phyloP scores from a whole-genome alignment of 441 rosid species.

The Croton laevigatus region DNA sequence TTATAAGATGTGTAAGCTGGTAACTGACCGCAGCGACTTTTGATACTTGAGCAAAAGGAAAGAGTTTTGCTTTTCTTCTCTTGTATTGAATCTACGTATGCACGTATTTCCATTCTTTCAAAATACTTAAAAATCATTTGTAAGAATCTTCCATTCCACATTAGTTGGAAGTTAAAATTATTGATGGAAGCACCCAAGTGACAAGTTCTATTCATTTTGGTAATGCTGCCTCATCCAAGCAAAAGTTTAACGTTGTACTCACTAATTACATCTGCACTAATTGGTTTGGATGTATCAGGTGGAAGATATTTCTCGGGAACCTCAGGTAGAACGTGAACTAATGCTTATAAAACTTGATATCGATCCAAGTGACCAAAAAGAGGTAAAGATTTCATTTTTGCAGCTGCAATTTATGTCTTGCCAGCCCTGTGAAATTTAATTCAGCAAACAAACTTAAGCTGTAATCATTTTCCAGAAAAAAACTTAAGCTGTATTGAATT shows the following conservation, averaged over 20 bases:
- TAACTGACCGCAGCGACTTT: not conserved
- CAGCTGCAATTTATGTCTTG: not conserved
- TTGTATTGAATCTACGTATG: not conserved
- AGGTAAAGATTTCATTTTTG: conserved; percentile 35
- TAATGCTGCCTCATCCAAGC: no score
- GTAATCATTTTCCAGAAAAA: no score
- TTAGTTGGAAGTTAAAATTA: no score
- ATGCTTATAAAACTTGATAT: conserved; percentile 74
- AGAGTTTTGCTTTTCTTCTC: not conserved
- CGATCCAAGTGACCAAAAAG: conserved; percentile 52
- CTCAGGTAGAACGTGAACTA: conserved; percentile 84
- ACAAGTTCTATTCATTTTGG: no score
- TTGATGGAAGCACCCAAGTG: no score
- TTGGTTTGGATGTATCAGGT: conserved; percentile 41
- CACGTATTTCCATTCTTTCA: not conserved
- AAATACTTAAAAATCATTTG: not conserved
- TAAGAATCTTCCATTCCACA: no score
- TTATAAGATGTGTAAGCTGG: not conserved
- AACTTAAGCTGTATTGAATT: no score
- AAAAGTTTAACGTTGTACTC: no score
- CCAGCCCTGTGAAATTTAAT: not conserved
- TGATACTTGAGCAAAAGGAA: not conserved
- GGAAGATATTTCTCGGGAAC: conserved; percentile 80
- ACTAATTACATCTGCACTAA: not conserved
- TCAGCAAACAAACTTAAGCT: not conserved